Percentiles rank a stretch among this genome's conserved stretches.
phyloP scores from a whole-genome alignment of 2,329 filamentous ascomycete species.

The Trichoderma sp. region DNA sequence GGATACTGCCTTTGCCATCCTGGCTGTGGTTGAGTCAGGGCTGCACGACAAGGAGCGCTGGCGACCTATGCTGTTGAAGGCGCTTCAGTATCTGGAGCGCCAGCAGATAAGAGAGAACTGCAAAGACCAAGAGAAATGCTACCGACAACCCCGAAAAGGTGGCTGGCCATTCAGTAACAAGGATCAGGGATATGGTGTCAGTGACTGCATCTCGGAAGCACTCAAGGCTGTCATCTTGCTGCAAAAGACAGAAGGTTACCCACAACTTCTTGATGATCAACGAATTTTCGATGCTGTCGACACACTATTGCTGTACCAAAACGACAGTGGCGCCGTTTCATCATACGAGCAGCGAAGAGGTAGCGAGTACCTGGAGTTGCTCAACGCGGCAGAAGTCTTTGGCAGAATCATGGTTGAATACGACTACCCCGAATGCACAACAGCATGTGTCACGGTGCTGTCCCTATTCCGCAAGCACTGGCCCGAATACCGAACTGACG shows the following conservation, averaged over 20 bases:
- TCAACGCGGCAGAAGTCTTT: slow-evolving; percentile 97
- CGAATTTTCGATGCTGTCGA: slow-evolving; percentile 87
- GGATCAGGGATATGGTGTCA: slow-evolving; percentile 91
- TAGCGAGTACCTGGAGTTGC: slow-evolving; percentile 73
- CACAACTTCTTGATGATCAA: slow-evolving; percentile 70
- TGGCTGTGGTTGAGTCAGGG: slow-evolving; percentile 76
- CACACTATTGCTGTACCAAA: slow-evolving; percentile 89
- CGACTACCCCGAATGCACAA: slow-evolving; percentile 97
- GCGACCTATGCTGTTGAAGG: slow-evolving; percentile 79
- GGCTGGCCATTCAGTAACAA: slow-evolving; percentile 96
- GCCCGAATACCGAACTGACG: slow-evolving; percentile 73
- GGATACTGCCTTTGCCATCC: slow-evolving; percentile 91
- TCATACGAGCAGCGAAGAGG: slow-evolving; percentile 87
- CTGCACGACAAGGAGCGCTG: slow-evolving; percentile 76
- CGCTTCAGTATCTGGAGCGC: slow-evolving; percentile 81
- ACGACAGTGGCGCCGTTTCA: slow-evolving; percentile 78
- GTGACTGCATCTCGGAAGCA: slow-evolving; percentile 90
- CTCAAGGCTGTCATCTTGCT: slow-evolving; percentile 84
- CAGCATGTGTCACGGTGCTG: slow-evolving; percentile 85
- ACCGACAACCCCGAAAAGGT: slow-evolving; percentile 87
- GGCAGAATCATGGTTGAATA: slow-evolving; percentile 98
- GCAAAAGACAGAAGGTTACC: slow-evolving; percentile 76
- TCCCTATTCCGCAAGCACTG: slow-evolving; percentile 79
- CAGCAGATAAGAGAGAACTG: slow-evolving; percentile 90
- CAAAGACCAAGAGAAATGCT: slow-evolving; percentile 74